A percentile compares a stretch with the other conserved stretches of the same genome.
These are phyloP conservation scores for Talaromyces sp. DNA, from an alignment of 2,329 filamentous ascomycete species.

Conservation along the genomic window DNA sequence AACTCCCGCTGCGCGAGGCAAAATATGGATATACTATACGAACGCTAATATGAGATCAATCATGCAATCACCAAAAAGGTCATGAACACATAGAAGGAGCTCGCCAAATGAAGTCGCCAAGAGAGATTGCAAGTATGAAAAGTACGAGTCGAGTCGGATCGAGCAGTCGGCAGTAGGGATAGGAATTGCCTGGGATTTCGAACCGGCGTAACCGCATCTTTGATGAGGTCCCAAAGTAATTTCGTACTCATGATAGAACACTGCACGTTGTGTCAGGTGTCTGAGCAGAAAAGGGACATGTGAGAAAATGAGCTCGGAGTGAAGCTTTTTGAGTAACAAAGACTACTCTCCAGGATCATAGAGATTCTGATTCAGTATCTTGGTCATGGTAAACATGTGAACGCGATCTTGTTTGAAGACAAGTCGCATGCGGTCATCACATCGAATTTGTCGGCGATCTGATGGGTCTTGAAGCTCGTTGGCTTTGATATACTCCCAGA, in stretches of 20 bases:
- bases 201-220: background rate
- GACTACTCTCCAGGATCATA: constrained; percentile 76
- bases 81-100: constrained; percentile 9
- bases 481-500: constrained; percentile 92
- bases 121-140: constrained; percentile 1
- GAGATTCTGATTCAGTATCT: constrained; percentile 83
- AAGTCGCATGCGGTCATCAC: constrained; percentile 85
- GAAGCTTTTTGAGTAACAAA: background rate
- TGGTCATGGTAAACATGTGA: constrained; percentile 99
- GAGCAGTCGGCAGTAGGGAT: background rate
- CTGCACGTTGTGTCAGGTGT: background rate
- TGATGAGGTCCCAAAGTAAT: background rate
- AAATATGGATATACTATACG: constrained; percentile 12
- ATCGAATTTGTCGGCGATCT: constrained; percentile 89
- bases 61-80: constrained; percentile 17
- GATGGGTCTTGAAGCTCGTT: constrained; percentile 84
- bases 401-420: constrained; percentile 90
- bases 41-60: constrained; percentile 17
- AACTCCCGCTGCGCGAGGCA: constrained; percentile 18
- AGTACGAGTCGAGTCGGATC: background rate
- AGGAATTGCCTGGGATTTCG: background rate
- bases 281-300: background rate
- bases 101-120: background rate
- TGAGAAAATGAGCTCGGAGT: background rate
- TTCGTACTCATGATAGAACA: background rate